These are phyloP conservation scores for Mortierella claussenii DNA, from an alignment of 192 early-diverging fungal genomes.

Conservation along the genomic window DNA sequence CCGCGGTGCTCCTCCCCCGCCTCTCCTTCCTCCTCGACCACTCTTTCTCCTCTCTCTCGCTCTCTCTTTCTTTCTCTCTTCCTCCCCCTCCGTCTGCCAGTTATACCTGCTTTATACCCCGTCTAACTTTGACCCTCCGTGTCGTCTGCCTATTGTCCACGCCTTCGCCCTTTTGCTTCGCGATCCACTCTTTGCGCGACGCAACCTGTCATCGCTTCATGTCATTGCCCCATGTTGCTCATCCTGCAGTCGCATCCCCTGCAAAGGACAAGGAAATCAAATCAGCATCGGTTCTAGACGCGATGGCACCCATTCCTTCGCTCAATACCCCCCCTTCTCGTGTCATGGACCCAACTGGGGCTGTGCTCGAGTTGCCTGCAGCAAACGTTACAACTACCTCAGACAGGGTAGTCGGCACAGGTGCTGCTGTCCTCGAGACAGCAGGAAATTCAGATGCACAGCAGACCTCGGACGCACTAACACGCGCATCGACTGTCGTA, in stretches of 20 bases:
- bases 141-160: too few species aligned
- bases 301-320: not conserved
- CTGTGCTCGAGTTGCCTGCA: constrained; percentile 7
- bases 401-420: not conserved
- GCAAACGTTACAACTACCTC: not conserved
- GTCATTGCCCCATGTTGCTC: constrained; percentile 28
- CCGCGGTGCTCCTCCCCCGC: not conserved
- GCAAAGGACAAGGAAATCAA: not conserved
- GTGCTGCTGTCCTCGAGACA: not conserved
- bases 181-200: too few species aligned
- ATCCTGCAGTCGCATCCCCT: not conserved
- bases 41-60: not conserved
- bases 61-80: not conserved
- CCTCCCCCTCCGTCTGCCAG: not conserved
- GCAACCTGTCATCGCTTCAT: constrained; percentile 16
- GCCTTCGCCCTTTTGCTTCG: too few species aligned
- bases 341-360: constrained; percentile 4
- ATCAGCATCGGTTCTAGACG: not conserved
- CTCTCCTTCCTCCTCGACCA: not conserved
- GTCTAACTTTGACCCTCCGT: too few species aligned
- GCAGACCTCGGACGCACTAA: too few species aligned
- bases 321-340: too few species aligned
- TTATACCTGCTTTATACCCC: too few species aligned
- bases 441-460: not conserved
- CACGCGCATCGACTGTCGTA: too few species aligned